phyloP scores from a whole-genome alignment of 768 basidiomycete genomes.

The Flagelloscypha sp. region DNA sequence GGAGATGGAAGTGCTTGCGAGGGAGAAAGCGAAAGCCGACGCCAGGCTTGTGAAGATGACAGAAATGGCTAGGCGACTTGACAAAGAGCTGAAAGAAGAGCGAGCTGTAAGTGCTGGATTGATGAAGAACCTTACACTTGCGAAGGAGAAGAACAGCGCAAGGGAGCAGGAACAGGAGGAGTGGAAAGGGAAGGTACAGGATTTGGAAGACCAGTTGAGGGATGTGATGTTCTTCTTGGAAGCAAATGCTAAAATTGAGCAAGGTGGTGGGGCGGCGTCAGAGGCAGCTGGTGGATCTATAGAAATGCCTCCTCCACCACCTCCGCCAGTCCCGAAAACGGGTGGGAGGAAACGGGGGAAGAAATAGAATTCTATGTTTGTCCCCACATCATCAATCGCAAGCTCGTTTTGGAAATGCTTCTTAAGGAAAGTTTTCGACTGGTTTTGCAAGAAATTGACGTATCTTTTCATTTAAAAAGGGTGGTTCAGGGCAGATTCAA shows the following conservation, averaged over 20 bases:
- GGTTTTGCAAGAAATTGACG: too few species aligned
- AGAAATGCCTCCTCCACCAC: slow-evolving; percentile 32
- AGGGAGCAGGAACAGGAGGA: slow-evolving; percentile 48
- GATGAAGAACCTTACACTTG: slow-evolving; percentile 57
- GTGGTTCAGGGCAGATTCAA: too few species aligned
- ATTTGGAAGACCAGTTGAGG: slow-evolving; percentile 81
- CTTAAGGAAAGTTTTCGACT: too few species aligned
- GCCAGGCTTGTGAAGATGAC: slow-evolving; percentile 51
- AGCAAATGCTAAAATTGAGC: slow-evolving; percentile 74
- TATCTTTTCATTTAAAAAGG: too few species aligned
- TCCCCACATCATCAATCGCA: too few species aligned
- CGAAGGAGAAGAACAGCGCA: slow-evolving; percentile 49
- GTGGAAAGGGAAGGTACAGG: slow-evolving; percentile 49
- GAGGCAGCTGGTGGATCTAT: slow-evolving; percentile 75
- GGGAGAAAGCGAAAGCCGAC: slow-evolving; percentile 58
- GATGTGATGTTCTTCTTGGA: slow-evolving; percentile 95
- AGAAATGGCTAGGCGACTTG: slow-evolving; percentile 56
- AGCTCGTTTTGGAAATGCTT: too few species aligned
- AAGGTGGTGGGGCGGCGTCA: slow-evolving; percentile 55
- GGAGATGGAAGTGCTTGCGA: slow-evolving; percentile 32
- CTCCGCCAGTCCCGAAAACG: slow-evolving; percentile 32
- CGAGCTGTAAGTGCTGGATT: slow-evolving; percentile 72
- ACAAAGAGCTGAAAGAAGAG: slow-evolving; percentile 76
- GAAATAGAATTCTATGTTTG: too few species aligned
- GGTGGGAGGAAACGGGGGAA: slow-evolving; percentile 34